Percentiles rank a stretch among this genome's conserved stretches.
These are phyloP conservation scores for Candida easanensis DNA, from an alignment of 805 yeast genomes.

Conservation along the genomic window DNA sequence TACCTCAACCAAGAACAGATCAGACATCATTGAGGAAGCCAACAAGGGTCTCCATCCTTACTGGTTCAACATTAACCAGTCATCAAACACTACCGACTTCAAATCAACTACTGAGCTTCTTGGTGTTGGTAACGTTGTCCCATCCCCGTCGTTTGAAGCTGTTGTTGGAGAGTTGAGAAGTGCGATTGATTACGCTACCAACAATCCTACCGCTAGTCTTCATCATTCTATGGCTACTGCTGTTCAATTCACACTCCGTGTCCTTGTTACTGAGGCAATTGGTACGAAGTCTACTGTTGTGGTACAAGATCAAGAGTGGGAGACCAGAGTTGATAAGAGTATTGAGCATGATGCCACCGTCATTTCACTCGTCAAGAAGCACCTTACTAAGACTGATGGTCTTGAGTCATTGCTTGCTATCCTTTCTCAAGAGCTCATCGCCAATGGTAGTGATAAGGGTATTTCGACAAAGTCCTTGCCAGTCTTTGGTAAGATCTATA, in stretches of 20 bases:
- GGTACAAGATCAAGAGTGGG: constrained; percentile 74
- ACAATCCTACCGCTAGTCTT: constrained; percentile 29
- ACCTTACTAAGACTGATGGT: constrained; percentile 23
- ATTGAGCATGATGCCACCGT: constrained; percentile 58
- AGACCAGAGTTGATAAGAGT: constrained; percentile 63
- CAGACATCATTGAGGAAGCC: constrained; percentile 81
- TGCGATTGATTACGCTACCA: constrained; percentile 25
- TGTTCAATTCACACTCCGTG: constrained; percentile 51
- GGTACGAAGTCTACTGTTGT: constrained; percentile 51
- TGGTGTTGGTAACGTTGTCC: constrained; percentile 35
- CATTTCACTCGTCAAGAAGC: constrained; percentile 26
- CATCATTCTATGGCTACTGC: constrained; percentile 38
- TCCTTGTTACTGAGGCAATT: constrained; percentile 64
- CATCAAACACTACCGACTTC: constrained; percentile 43
- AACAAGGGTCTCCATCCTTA: constrained; percentile 77
- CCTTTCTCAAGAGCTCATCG: constrained; percentile 16
- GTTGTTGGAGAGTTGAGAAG: constrained; percentile 33
- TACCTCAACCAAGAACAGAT: constrained; percentile 49
- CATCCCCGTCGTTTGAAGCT: constrained; percentile 54
- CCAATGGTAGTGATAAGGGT: constrained; percentile 14
- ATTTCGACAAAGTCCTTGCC: constrained; percentile 26
- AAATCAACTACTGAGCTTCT: constrained; percentile 43
- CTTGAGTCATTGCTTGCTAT: constrained; percentile 35
- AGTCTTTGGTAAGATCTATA: constrained; percentile 36
- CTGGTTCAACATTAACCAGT: constrained; percentile 59